Conservation (phyloP, 106 monocot species). For the Allium sativum region DNA sequence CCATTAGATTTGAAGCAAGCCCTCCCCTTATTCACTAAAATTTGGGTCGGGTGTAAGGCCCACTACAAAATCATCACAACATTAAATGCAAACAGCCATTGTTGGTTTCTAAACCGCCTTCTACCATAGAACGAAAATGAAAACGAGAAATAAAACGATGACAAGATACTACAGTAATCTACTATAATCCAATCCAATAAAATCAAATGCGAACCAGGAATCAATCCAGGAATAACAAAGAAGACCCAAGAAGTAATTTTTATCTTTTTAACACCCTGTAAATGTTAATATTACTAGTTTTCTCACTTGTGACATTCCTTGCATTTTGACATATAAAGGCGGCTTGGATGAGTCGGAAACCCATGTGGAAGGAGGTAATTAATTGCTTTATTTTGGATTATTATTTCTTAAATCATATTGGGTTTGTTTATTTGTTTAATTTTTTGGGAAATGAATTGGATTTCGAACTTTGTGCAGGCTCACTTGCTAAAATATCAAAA, state of each 20-base stretch:
- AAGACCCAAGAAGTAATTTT: background rate
- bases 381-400: background rate
- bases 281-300: background rate
- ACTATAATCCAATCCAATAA: too few relatives aligned
- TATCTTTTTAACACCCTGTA: background rate
- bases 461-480: background rate
- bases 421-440: background rate
- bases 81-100: too few relatives aligned
- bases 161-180: too few relatives aligned
- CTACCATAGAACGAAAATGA: too few relatives aligned
- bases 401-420: background rate
- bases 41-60: too few relatives aligned
- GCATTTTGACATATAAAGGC: background rate
- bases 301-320: background rate
- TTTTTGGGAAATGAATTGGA: background rate
- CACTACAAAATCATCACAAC: too few relatives aligned
- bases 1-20: too few relatives aligned
- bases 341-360: background rate
- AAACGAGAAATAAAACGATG: too few relatives aligned
- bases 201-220: constrained; percentile 1
- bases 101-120: too few relatives aligned
- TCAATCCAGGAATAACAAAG: constrained; percentile 1
- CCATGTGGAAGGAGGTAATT: background rate
- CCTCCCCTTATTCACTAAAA: too few relatives aligned
- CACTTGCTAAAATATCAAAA: constrained; percentile 5